Evolutionary conservation across 371 early-diverging fungal species (phyloP).

Genomic region (Mucor circinelloides): DNA sequence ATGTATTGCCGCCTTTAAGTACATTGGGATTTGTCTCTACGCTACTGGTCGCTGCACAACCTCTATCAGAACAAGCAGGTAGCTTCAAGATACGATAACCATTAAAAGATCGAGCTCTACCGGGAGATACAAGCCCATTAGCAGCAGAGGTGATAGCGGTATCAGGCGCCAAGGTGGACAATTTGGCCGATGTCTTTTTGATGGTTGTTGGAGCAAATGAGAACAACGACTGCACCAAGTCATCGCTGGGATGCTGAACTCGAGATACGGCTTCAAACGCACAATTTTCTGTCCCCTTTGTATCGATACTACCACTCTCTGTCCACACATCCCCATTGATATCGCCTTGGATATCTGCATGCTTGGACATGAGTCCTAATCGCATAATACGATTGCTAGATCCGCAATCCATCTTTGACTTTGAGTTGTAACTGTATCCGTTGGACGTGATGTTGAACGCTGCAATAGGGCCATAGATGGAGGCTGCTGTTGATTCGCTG

Average conservation of each 20-base stretch:
- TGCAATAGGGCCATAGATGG: conserved; percentile 3
- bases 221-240: background rate
- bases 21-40: background rate
- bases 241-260: background rate
- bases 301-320: background rate
- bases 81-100: conserved; percentile 2
- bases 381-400: background rate
- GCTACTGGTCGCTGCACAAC: background rate
- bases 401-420: background rate
- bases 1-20: background rate
- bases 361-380: background rate
- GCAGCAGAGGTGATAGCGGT: background rate
- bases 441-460: background rate
- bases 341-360: background rate
- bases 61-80: conserved; percentile 7
- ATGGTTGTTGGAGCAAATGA: conserved; percentile 3
- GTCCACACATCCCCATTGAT: background rate
- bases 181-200: background rate
- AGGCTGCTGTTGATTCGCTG: background rate
- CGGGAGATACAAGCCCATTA: background rate
- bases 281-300: background rate
- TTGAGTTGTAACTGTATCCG: background rate
- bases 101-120: background rate
- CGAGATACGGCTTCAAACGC: background rate
- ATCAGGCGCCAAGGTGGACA: background rate